A percentile compares a stretch with the other conserved stretches of the same genome.
phyloP scores from a whole-genome alignment of 2,329 filamentous ascomycete genomes.

The Monilinia polystroma region DNA sequence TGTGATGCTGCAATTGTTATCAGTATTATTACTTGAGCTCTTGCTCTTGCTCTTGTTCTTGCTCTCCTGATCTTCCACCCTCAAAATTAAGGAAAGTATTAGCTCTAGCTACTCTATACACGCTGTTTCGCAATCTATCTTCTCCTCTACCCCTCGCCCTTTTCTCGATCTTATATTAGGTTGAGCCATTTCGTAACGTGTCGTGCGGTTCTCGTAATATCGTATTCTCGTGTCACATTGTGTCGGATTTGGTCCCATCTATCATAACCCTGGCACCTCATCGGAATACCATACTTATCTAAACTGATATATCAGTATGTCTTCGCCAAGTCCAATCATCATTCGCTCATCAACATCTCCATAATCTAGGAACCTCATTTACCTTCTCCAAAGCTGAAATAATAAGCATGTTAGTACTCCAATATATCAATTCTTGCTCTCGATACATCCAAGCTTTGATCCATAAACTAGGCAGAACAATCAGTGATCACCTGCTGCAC shows the following conservation, averaged over 20 bases:
- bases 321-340: neutral
- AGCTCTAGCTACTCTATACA: constrained; percentile 1
- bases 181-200: neutral
- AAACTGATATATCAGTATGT: neutral
- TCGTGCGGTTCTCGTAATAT: constrained; percentile 5
- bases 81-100: neutral
- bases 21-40: neutral
- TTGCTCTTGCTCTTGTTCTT: neutral
- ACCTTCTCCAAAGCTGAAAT: neutral
- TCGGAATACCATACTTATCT: neutral
- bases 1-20: neutral
- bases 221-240: constrained; percentile 4
- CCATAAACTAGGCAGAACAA: neutral
- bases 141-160: neutral
- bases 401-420: neutral
- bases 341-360: neutral
- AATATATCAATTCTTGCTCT: constrained; percentile 7
- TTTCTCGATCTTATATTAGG: neutral
- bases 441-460: constrained; percentile 8
- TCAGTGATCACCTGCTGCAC: neutral
- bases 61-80: neutral
- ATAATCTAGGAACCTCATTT: neutral
- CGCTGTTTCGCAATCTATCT: neutral
- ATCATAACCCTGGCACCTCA: neutral
- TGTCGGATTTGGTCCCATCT: constrained; percentile 1